phyloP scores from a whole-genome alignment of 805 yeast genomes.

The Kazachstania bromeliacearum region DNA sequence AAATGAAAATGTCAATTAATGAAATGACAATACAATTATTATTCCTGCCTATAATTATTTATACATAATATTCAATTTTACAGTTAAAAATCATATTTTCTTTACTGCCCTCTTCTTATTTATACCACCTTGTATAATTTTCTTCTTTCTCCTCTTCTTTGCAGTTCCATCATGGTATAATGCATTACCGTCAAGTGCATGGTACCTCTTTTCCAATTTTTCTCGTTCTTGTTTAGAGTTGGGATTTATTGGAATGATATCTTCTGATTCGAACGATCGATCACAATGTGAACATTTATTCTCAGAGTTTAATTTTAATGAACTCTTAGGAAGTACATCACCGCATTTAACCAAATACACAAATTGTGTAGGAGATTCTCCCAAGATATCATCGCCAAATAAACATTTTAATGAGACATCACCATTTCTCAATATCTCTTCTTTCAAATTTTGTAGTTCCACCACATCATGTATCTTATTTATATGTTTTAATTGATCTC shows the following conservation, averaged over 20 bases:
- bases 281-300: slow-evolving; percentile 37
- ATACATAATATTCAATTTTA: slow-evolving; percentile 1
- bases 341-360: slow-evolving; percentile 41
- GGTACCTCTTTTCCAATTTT: slow-evolving; percentile 18
- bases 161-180: slow-evolving; percentile 33
- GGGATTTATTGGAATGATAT: slow-evolving; percentile 2
- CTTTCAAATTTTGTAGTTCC: slow-evolving; percentile 29
- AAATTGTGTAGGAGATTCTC: slow-evolving; percentile 34
- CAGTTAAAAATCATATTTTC: too few species aligned
- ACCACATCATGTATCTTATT: slow-evolving; percentile 37
- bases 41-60: slow-evolving; percentile 2
- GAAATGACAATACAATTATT: not conserved
- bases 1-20: not conserved
- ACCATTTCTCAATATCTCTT: slow-evolving; percentile 2
- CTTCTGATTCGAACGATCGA: slow-evolving; percentile 7
- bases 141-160: slow-evolving; percentile 18
- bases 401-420: slow-evolving; percentile 10
- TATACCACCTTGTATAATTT: not conserved
- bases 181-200: slow-evolving; percentile 13
- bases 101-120: not conserved
- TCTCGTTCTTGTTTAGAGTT: slow-evolving; percentile 8
- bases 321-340: slow-evolving; percentile 31
- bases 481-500: slow-evolving; percentile 28
- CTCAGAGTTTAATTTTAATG: slow-evolving; percentile 19
- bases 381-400: slow-evolving; percentile 25